Base-by-base conservation (phyloP, 1,139 yeast genomes). In the Wickerhamomyces sp. region DNA sequence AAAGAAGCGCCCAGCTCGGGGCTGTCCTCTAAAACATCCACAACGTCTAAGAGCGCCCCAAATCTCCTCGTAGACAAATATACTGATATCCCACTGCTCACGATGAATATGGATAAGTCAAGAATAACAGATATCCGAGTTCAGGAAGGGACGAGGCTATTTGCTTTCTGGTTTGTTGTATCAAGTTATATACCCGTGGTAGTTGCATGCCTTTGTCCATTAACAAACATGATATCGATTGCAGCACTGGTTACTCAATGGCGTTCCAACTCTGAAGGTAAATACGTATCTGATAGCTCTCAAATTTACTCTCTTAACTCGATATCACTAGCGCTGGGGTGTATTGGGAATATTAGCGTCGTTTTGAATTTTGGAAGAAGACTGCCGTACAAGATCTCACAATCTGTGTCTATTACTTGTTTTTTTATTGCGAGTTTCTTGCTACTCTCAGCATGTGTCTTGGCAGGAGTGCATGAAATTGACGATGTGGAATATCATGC, bases 121-220 rank as follows among this genome's bases (percentile, higher is more conserved):
- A 51, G 49, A 25, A 40, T 51, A n/a, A 33, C 31, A 2, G 46
- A 40, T n/a, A 33, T 51, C 21, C 24, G 20, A 3, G 45, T 45
- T 5, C 33, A 38, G 7, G 48, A 46, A 7, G 54, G 54, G 13
- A 36, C 51, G 1, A 3, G 3, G 1, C 6, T 26, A 13, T 51
- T 49, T 22, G 48, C 49, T 9, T 41, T 44, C 24, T 51, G 55
- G 55, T 43, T 51, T 25, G 30, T 41, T 7, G 40, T 44, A 2
- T 47, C 51, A 14, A 42, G 45, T 8, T 47, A 48, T 21, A 35
- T 85, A 50, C 95, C 95, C 0, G 70, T 86, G 14, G 57, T 81
- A 3, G 79, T 89, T 0, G 89, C 94, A 1, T 83, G 90, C 49
- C 52, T 81, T 30, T 94, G 94, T 0, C 95, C 95, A 0, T 54